Base-by-base conservation (phyloP, 2,329 filamentous ascomycete species). In the Cladosporium colombiae region DNA sequence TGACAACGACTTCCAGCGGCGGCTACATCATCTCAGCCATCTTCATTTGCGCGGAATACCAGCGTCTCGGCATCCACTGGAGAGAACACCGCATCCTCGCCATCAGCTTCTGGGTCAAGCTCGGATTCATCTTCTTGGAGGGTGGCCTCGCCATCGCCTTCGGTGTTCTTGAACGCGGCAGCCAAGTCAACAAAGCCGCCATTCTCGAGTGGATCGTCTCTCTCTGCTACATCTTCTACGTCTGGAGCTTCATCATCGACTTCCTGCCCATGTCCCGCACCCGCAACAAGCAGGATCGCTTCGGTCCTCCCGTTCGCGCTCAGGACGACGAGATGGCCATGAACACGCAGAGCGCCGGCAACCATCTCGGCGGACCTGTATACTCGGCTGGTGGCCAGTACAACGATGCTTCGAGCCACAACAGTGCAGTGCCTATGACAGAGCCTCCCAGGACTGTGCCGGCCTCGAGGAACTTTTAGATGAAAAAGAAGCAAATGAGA, bases 31-130 rank as follows among this genome's bases (percentile, higher is more conserved):
- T 97, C 64, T 92, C 89, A 5, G 93, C 94, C 65, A 85, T 97
- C 71, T 94, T 93, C 78, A 90, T 94, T 70, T 97, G 93, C 81
- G 88, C 87, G 81, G 93, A 97, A 77, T 97, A 96, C 77, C 90
- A 95, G 74, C 88, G 91, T 2, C 84, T 98, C 1, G 92, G 93
- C 29, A 88, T 90, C 62, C 89, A 90, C 76, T 91, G 93, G 81
- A 89, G 89, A 68, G 81, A 93, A 67, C 86, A 94, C 78, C 85
- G 84, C 64, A 81, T 95, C 70, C 85, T 99, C 13, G 86, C 88
- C 57, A 77, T 84, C 67, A 95, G 91, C 65, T 98, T 98, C 82
- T 93, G 89, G 86, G 83, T 95, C 75, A 99, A 99, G 80, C 84
- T 96, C 31, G 70, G 77, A 66, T 98, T 99, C 79, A 90, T 98